phyloP scores from a whole-genome alignment of 495 filamentous ascomycete genomes.

The Xanthoparmelia taractica region DNA sequence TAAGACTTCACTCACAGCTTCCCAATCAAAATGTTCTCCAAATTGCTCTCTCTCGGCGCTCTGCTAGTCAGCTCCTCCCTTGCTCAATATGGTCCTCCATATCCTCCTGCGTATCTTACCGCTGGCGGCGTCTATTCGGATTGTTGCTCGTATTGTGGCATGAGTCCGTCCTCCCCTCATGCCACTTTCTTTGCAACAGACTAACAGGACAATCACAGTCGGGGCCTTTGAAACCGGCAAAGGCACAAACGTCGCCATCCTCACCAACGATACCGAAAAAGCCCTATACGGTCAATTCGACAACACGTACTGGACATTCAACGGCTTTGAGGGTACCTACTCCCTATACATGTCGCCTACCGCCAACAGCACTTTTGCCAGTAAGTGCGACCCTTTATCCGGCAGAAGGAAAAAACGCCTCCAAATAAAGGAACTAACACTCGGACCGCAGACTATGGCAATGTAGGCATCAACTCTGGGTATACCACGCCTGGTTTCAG shows the following conservation, averaged over 20 bases:
- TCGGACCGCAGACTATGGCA: background rate
- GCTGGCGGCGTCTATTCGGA: background rate
- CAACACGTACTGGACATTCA: background rate
- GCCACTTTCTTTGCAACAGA: background rate
- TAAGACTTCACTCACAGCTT: no score
- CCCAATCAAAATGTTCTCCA: background rate
- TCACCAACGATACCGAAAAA: background rate
- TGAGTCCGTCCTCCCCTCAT: background rate
- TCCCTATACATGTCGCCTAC: background rate
- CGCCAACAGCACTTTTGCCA: background rate
- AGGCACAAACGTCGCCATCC: background rate
- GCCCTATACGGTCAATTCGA: background rate
- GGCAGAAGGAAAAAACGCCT: background rate
- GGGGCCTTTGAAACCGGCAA: background rate
- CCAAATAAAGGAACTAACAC: no score
- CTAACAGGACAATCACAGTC: background rate
- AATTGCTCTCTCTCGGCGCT: background rate
- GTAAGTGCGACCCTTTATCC: background rate
- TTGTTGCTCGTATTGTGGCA: background rate
- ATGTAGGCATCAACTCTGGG: background rate
- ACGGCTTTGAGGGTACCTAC: background rate
- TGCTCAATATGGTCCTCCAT: background rate
- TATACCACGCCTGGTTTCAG: background rate
- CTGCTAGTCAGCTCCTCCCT: background rate
- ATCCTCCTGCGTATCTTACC: background rate